Percentiles rank a stretch among this genome's conserved stretches.
Evolutionary conservation across 495 filamentous ascomycete species (phyloP).

Genomic region (Chaetomium fimeti): DNA sequence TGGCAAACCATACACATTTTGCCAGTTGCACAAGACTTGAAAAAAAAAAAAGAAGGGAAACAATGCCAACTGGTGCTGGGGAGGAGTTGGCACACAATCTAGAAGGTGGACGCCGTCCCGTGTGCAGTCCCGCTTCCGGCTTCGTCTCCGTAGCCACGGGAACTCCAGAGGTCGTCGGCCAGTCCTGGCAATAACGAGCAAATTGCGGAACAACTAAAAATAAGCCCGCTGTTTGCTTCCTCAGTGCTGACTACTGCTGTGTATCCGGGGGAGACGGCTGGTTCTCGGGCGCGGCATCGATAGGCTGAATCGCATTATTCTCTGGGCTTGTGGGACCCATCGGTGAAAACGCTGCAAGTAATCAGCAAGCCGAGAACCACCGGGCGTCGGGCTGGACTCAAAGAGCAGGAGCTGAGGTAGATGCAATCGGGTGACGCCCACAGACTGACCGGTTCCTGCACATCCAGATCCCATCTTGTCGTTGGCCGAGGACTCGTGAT

Average conservation of each 20-base stretch:
- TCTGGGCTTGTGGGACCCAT: neutral
- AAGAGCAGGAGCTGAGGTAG: neutral
- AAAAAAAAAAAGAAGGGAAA: too few species aligned
- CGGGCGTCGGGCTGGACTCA: neutral
- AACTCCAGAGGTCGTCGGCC: neutral
- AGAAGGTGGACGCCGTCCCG: too few species aligned
- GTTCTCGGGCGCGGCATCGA: slow-evolving; percentile 19
- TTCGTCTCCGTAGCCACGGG: neutral
- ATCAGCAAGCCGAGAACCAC: neutral
- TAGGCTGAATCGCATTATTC: slow-evolving; percentile 26
- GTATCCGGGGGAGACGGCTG: slow-evolving; percentile 14
- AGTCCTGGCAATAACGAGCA: neutral
- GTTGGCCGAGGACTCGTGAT: neutral
- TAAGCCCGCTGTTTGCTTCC: slow-evolving; percentile 20
- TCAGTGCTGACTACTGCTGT: slow-evolving; percentile 19
- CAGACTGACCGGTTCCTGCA: neutral
- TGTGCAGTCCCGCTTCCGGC: slow-evolving; percentile 10
- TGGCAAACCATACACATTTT: too few species aligned
- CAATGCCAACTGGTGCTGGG: too few species aligned
- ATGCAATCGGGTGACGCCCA: neutral
- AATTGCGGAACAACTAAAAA: slow-evolving; percentile 21
- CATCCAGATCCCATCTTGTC: neutral
- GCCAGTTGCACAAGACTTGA: too few species aligned
- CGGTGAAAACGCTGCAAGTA: neutral
- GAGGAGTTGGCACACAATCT: too few species aligned